Conservation (phyloP, 2,329 filamentous ascomycete species). For the Chrysoporthe puriensis region DNA sequence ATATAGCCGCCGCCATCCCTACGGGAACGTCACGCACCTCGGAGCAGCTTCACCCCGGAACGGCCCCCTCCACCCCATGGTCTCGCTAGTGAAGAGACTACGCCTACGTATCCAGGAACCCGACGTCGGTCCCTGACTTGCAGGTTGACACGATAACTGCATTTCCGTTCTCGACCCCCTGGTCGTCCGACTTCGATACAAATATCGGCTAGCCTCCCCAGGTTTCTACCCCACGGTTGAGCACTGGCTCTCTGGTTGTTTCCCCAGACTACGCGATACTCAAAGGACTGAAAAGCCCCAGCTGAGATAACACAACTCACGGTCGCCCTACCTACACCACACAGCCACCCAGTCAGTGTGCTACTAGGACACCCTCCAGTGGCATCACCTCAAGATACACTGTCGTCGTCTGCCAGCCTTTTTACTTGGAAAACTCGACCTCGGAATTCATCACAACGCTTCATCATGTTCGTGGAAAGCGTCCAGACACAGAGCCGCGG, state of each 20-base stretch:
- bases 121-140: constrained; percentile 35
- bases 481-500: constrained; percentile 19
- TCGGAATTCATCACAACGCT: not conserved
- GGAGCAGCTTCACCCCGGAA: constrained; percentile 19
- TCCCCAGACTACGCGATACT: constrained; percentile 8
- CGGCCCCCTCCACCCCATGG: constrained; percentile 38
- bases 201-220: constrained; percentile 25
- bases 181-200: constrained; percentile 21
- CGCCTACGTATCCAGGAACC: constrained; percentile 29
- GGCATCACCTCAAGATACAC: not conserved
- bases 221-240: constrained; percentile 18
- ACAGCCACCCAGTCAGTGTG: not conserved
- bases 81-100: constrained; percentile 46
- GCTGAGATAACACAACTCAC: constrained; percentile 4
- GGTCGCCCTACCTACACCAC: not conserved
- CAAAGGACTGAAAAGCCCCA: not conserved
- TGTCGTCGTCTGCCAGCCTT: not conserved
- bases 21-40: constrained; percentile 15
- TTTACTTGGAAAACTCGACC: not conserved
- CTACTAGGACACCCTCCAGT: not conserved
- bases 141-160: constrained; percentile 22
- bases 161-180: constrained; percentile 16
- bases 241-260: constrained; percentile 7
- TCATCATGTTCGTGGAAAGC: constrained; percentile 26
- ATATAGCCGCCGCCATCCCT: constrained; percentile 10